Evolutionary conservation across 176 grass and related monocot species (phyloP).

Genomic region (Oryza meridionalis): DNA sequence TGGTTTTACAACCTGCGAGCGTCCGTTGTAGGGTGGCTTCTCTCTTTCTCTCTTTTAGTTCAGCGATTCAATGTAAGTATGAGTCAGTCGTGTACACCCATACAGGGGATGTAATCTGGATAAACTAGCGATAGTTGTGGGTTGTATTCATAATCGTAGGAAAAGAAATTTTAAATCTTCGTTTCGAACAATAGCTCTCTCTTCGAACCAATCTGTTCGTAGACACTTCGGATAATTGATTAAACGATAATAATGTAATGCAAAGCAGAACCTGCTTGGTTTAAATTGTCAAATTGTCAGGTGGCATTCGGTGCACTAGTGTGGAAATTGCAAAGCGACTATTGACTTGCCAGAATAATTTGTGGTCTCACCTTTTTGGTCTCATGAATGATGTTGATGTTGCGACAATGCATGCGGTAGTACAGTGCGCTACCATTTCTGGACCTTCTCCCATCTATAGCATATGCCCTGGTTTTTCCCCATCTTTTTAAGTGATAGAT

Average conservation of each 20-base stretch:
- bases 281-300: neutral
- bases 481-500: neutral
- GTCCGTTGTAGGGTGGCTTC: conserved; percentile 37
- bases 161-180: neutral
- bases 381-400: neutral
- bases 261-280: neutral
- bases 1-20: conserved; percentile 35
- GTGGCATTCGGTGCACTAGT: neutral
- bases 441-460: neutral
- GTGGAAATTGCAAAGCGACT: neutral
- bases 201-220: neutral
- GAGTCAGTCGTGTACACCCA: conserved; percentile 20
- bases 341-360: neutral
- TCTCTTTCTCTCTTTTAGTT: neutral
- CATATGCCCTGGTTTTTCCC: neutral
- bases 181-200: neutral
- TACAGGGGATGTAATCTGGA: conserved; percentile 52
- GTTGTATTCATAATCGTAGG: conserved; percentile 34
- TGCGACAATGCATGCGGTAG: neutral
- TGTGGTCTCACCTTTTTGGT: neutral
- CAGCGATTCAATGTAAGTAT: conserved; percentile 45
- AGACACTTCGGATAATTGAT: neutral
- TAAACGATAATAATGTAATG: neutral
- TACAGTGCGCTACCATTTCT: neutral
- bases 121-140: conserved; percentile 34